phyloP scores from a whole-genome alignment of 2,329 filamentous ascomycete species.

The Diaporthe vaccinii region DNA sequence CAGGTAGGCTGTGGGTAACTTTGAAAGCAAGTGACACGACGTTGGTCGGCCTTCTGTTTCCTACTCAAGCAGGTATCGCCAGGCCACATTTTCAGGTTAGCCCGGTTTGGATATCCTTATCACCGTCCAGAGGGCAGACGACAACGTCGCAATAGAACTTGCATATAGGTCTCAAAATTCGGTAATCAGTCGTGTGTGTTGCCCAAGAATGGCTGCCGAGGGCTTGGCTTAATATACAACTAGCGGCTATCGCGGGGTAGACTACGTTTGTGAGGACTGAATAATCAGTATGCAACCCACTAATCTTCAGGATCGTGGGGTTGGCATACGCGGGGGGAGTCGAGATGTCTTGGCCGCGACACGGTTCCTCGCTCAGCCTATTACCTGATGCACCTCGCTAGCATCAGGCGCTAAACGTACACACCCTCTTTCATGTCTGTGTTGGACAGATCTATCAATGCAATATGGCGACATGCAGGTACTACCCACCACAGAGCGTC shows the following conservation, averaged over 20 bases:
- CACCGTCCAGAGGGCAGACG: neutral
- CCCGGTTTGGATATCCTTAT: neutral
- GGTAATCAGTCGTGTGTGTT: neutral
- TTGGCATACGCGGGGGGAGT: neutral
- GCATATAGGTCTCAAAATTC: neutral
- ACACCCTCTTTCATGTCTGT: conserved; percentile 7
- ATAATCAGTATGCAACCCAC: conserved; percentile 1
- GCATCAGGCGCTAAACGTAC: neutral
- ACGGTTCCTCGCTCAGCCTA: neutral
- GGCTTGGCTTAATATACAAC: neutral
- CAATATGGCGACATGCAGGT: conserved; percentile 8
- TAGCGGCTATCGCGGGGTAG: conserved; percentile 11
- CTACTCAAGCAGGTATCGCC: neutral
- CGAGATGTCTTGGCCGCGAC: conserved; percentile 5
- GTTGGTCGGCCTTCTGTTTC: neutral
- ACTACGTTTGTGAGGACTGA: conserved; percentile 4
- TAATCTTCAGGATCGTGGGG: neutral
- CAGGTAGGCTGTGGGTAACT: neutral
- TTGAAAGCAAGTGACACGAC: conserved; percentile 1
- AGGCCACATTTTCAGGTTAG: neutral
- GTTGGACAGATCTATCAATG: conserved; percentile 11
- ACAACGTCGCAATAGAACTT: neutral
- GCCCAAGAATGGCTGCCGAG: neutral
- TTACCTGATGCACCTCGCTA: conserved; percentile 4
- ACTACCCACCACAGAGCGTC: conserved; percentile 2